Evolutionary conservation across 1,284 basidiomycete genomes (phyloP).

Genomic region (Boletellus sp.): DNA sequence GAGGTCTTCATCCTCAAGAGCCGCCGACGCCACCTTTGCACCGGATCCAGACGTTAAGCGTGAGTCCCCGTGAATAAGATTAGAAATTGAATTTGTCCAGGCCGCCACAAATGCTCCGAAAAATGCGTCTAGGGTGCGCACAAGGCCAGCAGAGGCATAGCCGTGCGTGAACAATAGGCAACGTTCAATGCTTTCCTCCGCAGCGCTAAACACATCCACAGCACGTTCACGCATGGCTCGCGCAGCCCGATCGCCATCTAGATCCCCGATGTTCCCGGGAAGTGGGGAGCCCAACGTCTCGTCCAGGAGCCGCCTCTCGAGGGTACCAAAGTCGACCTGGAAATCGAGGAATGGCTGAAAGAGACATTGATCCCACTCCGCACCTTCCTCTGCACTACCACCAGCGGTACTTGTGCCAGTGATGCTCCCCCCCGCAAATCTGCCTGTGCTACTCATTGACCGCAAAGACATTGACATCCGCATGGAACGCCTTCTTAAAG

Average conservation of each 20-base stretch:
- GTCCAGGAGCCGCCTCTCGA: conserved; percentile 71
- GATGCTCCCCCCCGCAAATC: conserved; percentile 13
- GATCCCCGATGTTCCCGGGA: conserved; percentile 37
- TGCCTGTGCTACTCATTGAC: conserved; percentile 30
- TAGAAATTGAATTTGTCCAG: conserved; percentile 55
- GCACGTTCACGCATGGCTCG: conserved; percentile 69
- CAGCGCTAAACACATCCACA: conserved; percentile 68
- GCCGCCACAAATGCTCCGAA: conserved; percentile 63
- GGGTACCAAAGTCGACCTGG: conserved; percentile 75
- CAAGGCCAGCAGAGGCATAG: conserved; percentile 71
- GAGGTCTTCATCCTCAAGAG: conserved; percentile 46
- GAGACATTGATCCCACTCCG: conserved; percentile 84
- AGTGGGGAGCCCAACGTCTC: conserved; percentile 40
- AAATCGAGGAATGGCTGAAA: conserved; percentile 91
- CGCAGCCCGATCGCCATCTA: conserved; percentile 56
- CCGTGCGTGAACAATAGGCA: conserved; percentile 84
- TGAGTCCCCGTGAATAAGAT: conserved; percentile 29
- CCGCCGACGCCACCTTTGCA: conserved; percentile 24
- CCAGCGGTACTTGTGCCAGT: conserved; percentile 6
- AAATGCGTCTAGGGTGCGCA: conserved; percentile 70
- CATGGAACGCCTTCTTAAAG: conserved; percentile 52
- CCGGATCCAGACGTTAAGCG: conserved; percentile 4
- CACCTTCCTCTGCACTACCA: conserved; percentile 34
- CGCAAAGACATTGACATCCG: conserved; percentile 75
- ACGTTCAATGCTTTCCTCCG: conserved; percentile 75